These are phyloP conservation scores for Mrakiaceae sp. DNA, from an alignment of 1,284 basidiomycete species.

Conservation along the genomic window DNA sequence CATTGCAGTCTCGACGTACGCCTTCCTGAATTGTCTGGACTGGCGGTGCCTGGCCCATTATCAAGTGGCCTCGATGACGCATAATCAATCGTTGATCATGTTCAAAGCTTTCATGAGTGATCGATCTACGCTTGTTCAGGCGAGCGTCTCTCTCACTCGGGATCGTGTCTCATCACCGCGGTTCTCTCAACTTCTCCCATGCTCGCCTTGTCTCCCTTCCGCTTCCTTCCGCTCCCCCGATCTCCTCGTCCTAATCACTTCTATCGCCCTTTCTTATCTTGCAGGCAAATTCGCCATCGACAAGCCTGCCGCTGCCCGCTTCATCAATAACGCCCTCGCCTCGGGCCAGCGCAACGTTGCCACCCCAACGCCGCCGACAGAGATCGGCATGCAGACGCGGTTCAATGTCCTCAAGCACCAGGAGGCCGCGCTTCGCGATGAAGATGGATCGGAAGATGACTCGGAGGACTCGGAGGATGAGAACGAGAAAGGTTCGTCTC, in stretches of 20 bases:
- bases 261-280: neutral
- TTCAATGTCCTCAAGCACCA: conserved; percentile 17
- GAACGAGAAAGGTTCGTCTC: neutral
- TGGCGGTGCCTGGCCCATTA: too few species aligned
- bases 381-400: conserved; percentile 17
- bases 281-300: conserved; percentile 23
- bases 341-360: neutral
- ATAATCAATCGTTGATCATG: too few species aligned
- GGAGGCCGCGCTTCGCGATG: neutral
- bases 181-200: neutral
- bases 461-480: neutral
- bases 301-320: conserved; percentile 26
- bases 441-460: neutral
- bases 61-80: too few species aligned
- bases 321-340: conserved; percentile 27
- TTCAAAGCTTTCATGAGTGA: too few species aligned
- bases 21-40: too few species aligned
- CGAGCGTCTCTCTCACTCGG: too few species aligned
- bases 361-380: neutral
- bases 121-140: too few species aligned
- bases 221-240: neutral
- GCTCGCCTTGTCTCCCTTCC: neutral
- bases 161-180: too few species aligned
- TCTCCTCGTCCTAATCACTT: neutral
- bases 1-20: too few species aligned